A percentile compares a stretch with the other conserved stretches of the same genome.
These are phyloP conservation scores for Astragalus glycyphyllos DNA, from an alignment of 306 rosid species.

Conservation along the genomic window DNA sequence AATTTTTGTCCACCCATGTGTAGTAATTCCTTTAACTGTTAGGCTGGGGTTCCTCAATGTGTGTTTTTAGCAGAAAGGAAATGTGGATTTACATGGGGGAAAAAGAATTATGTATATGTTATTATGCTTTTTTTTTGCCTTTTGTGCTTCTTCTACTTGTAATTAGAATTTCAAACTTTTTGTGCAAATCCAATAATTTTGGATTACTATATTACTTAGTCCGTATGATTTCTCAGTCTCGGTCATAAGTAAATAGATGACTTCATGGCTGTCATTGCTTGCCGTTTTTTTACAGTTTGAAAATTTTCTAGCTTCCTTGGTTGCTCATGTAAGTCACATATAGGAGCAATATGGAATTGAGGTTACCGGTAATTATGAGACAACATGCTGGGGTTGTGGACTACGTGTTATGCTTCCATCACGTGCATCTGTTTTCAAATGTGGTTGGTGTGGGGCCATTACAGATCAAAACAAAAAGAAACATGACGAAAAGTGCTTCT, in stretches of 20 bases:
- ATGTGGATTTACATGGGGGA: not conserved
- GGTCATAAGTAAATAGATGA: constrained; percentile 41
- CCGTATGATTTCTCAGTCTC: constrained; percentile 37
- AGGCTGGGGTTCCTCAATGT: constrained; percentile 11
- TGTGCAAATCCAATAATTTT: constrained; percentile 22
- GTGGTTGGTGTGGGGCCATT: constrained; percentile 99
- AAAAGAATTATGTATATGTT: not conserved
- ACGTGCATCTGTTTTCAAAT: constrained; percentile 69
- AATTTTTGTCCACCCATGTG: constrained; percentile 22
- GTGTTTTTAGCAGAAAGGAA: constrained; percentile 2
- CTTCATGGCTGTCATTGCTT: constrained; percentile 51
- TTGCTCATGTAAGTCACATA: constrained; percentile 64
- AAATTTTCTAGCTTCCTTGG: constrained; percentile 58
- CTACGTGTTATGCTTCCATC: constrained; percentile 72
- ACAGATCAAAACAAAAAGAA: constrained; percentile 65
- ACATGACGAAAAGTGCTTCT: constrained; percentile 53
- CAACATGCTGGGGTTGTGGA: constrained; percentile 98
- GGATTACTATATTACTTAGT: constrained; percentile 19
- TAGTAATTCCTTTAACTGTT: constrained; percentile 1
- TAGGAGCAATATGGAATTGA: constrained; percentile 70
- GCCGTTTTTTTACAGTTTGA: constrained; percentile 49
- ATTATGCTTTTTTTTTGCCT: not conserved
- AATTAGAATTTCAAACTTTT: constrained; percentile 1
- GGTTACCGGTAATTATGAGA: constrained; percentile 60
- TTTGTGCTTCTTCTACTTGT: not conserved